Base-by-base conservation (phyloP, 140 eudicot genomes). In the Stevia rebaudiana region DNA sequence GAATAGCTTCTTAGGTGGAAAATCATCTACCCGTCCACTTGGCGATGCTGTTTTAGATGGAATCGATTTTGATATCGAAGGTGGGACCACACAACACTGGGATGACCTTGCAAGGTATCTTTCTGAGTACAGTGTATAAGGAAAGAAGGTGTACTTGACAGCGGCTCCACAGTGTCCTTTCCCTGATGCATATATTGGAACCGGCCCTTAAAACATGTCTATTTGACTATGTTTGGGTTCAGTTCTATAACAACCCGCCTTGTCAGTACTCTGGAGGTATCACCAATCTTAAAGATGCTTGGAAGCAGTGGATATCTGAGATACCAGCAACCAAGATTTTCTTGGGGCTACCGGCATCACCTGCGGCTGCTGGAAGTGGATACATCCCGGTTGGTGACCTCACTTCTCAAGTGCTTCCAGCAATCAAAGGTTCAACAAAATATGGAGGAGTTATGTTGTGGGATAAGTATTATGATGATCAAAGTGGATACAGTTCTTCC, bases 371-470 rank as follows among this genome's bases (percentile, higher is more conserved):
- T 9, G 79, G 76, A 30, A 72, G 67, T 18, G 79, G 83, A 3
- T 78, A 60, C 59, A 66, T 78, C 37, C 58, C 83, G 23, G 63
- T 72, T 4, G 63, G 65, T 63, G 83, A 68, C 51, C 67, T 79
- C 6, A 79, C 66, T 17, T 68, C 83, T 4, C 37, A 69, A 61
- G 80, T 74, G 19, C 80, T 74, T 61, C 80, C 80, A 7, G 61
- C 36, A 8, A 68, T 79, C 8, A 79, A 74, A 71, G 64, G 51
- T 33, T 65, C 83, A 2, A 12, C 51, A 8, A 79, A 74, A 42
- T 79, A 74, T 44, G 84, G 80, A 13, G 84, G 84, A 22, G 84
- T 74, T 11, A 78, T 78, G 83, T 60, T 78, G 49, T 78, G 79
- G 72, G 71, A 72, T 9, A 78, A 68, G 67, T 61, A 49, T 24